phyloP scores from a whole-genome alignment of 179 eudicot genomes.

The Beta corolliflora region DNA sequence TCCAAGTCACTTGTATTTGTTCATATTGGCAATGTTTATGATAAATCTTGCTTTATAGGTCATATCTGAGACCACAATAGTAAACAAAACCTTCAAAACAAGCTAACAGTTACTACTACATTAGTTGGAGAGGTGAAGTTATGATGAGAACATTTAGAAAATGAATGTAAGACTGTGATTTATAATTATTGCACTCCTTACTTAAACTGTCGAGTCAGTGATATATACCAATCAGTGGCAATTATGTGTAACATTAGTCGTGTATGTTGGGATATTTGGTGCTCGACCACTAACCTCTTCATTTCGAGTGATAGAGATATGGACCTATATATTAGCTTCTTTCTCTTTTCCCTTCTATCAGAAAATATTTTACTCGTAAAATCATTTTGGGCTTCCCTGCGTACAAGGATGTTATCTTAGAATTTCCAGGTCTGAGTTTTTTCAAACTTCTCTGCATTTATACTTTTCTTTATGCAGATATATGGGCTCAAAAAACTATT shows the following conservation, averaged over 20 bases:
- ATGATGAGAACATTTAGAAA: background rate
- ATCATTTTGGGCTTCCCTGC: too few species aligned
- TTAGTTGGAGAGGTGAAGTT: background rate
- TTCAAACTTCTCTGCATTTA: constrained; percentile 8
- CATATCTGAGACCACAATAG: background rate
- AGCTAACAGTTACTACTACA: background rate
- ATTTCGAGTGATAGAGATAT: too few species aligned
- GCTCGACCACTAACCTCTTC: background rate
- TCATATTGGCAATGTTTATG: background rate
- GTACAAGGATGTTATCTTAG: background rate
- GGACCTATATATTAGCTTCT: too few species aligned
- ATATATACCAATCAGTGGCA: background rate
- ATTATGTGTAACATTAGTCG: too few species aligned
- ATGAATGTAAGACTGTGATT: background rate
- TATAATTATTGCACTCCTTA: background rate
- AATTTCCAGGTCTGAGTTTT: background rate
- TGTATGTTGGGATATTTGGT: background rate
- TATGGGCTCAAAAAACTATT: constrained; percentile 87
- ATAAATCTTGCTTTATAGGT: background rate
- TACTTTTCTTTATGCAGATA: constrained; percentile 41
- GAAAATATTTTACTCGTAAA: too few species aligned
- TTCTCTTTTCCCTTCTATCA: too few species aligned
- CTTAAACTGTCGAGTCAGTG: background rate
- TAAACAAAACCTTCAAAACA: too few species aligned
- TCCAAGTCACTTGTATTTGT: background rate